A percentile compares a stretch with the other conserved stretches of the same genome.
phyloP scores from a whole-genome alignment of 805 yeast genomes.

The Myxozyma udenii region DNA sequence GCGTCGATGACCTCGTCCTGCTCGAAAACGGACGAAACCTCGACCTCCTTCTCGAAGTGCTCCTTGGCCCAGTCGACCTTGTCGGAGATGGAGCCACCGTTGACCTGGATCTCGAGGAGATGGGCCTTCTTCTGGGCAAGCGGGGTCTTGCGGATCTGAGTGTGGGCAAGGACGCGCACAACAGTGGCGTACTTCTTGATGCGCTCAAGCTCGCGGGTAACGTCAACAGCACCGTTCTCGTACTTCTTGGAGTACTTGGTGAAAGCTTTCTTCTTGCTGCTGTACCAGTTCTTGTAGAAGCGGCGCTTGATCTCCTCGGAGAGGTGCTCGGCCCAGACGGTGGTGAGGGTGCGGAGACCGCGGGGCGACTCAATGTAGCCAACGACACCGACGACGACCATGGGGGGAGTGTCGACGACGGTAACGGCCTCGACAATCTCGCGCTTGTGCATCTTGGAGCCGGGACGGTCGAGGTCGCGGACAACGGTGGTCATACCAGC shows the following conservation, averaged over 20 bases:
- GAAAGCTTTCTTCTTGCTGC: conserved; percentile 99
- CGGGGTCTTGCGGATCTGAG: conserved; percentile 99
- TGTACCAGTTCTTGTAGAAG: conserved; percentile 99
- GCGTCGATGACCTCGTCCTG: conserved; percentile 98
- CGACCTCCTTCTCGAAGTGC: conserved; percentile 98
- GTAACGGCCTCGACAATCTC: conserved; percentile 99
- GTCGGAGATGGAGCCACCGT: conserved; percentile 98
- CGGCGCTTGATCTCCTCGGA: conserved; percentile 99
- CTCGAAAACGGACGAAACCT: conserved; percentile 94
- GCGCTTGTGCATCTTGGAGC: conserved; percentile 99
- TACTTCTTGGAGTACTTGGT: conserved; percentile 99
- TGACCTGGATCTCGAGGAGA: conserved; percentile 98
- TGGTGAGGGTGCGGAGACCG: conserved; percentile 98
- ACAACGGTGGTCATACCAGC: conserved; percentile 99
- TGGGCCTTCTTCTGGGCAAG: conserved; percentile 99
- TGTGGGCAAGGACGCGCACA: conserved; percentile 99
- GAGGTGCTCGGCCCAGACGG: conserved; percentile 99
- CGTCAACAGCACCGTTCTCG: conserved; percentile 61
- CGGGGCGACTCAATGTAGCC: conserved; percentile 99
- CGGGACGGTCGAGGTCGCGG: conserved; percentile 99
- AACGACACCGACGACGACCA: conserved; percentile 99
- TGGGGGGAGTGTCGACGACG: conserved; percentile 98
- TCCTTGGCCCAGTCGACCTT: conserved; percentile 98
- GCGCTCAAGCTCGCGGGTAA: conserved; percentile 97
- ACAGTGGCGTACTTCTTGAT: conserved; percentile 97